A percentile compares a stretch with the other conserved stretches of the same genome.
Evolutionary conservation across 2,329 filamentous ascomycete species (phyloP).

Genomic region (Sporothrix inflata): DNA sequence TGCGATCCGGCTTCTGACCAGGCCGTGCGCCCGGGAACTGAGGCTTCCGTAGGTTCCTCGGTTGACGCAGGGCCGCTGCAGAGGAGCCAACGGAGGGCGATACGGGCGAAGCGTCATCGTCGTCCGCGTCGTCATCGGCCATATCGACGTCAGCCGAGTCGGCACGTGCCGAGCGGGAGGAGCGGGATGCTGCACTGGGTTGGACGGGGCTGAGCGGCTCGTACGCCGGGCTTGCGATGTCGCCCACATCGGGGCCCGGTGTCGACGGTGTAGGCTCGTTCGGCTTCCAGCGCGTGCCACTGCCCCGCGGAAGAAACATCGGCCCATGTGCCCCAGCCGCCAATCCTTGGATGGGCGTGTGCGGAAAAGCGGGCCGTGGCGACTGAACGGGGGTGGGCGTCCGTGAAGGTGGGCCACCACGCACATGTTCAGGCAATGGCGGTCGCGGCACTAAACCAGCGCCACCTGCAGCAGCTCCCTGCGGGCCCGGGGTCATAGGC

Average conservation of each 20-base stretch:
- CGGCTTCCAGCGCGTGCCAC: conserved; percentile 63
- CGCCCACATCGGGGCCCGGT: conserved; percentile 48
- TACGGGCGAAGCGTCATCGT: not conserved
- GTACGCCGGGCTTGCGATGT: conserved; percentile 56
- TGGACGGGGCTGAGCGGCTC: conserved; percentile 63
- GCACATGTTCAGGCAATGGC: conserved; percentile 28
- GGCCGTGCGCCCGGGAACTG: not conserved
- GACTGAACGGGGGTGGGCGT: conserved; percentile 32
- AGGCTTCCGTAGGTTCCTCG: conserved; percentile 28
- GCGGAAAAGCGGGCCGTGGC: conserved; percentile 24
- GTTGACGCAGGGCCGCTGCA: not conserved
- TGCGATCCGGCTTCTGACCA: not conserved
- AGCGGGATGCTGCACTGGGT: conserved; percentile 43
- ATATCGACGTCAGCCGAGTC: conserved; percentile 14
- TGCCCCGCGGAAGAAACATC: conserved; percentile 36
- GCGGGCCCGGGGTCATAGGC: not conserved
- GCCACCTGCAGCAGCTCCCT: not conserved
- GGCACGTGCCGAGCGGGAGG: conserved; percentile 3
- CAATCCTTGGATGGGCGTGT: conserved; percentile 26
- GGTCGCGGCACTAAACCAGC: conserved; percentile 6
- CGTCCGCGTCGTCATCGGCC: not conserved
- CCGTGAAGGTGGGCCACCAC: conserved; percentile 19
- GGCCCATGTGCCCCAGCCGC: not conserved
- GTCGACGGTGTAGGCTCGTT: conserved; percentile 60
- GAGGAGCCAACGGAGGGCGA: conserved; percentile 18